Base-by-base conservation (phyloP, 352 stramenopile genomes). In the Phytophthora cajani region DNA sequence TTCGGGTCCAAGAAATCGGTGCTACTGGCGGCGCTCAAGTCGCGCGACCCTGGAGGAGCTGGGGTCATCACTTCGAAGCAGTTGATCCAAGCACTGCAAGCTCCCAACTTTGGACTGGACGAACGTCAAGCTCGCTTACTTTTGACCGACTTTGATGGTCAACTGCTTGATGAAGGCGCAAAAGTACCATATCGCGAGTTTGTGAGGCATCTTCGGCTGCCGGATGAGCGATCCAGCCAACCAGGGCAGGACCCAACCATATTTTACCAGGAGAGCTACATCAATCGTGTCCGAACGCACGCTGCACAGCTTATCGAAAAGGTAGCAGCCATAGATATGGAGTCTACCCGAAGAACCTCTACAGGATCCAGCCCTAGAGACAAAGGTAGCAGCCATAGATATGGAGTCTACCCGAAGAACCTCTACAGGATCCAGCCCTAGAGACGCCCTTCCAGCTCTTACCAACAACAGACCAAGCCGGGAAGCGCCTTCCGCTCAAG, bases 1-100 rank as follows among this genome's bases (percentile, higher is more conserved):
- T 59, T 57, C 21, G 83, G 83, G 10, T 91, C 81, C 33, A 83
- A 73, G 42, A 69, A 72, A 6, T 81, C 83, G 1, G 81, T 89
- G 5, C 17, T 91, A 52, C 68, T 86, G 2, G 62, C 76, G 4
- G 72, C 79, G 30, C 55, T 89, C 27, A 84, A 80, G 58, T 67
- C 76, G 27, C 72, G 74, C 4, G 81, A 91, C 67, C 53, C 63
- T 25, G 52, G 27, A 21, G 76, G 70, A 56, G 77, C 69, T 5
- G 81, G 83, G 7, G 76, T 77, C 42, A 64, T 89, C 9, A 67
- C 66, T 6, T 80, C 63, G 14, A 59, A 67, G 3, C 63, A 77
- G 10, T 62, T 89, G 25, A 49, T 83, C 3, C 23, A 71, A 3
- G 78, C 72, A n/a, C 68, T 91, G 6, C 69, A 77, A 50, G 59